A percentile compares a stretch with the other conserved stretches of the same genome.
Evolutionary conservation across 2,329 filamentous ascomycete species (phyloP).

Genomic region (Nemania sp.): DNA sequence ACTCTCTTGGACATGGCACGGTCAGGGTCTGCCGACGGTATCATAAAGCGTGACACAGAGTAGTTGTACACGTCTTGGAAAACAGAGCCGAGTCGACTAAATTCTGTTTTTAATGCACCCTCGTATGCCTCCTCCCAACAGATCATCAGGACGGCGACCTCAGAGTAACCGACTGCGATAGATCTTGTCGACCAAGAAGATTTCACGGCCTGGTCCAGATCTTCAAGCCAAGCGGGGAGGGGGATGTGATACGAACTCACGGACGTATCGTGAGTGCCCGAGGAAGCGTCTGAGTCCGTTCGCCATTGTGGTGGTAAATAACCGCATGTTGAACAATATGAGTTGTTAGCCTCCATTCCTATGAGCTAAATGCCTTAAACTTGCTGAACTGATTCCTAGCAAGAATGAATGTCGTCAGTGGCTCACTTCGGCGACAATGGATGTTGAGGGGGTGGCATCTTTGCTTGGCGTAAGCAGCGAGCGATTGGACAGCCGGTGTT

Average conservation of each 20-base stretch:
- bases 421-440: too few relatives aligned
- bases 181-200: neutral
- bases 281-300: neutral
- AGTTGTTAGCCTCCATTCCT: too few relatives aligned
- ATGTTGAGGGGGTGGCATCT: too few relatives aligned
- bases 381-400: too few relatives aligned
- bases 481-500: too few relatives aligned
- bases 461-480: too few relatives aligned
- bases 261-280: neutral
- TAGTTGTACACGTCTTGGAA: neutral
- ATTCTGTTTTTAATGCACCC: neutral
- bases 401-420: too few relatives aligned
- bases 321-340: too few relatives aligned
- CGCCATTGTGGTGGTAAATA: too few relatives aligned
- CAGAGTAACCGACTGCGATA: neutral
- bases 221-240: neutral
- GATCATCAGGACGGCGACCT: constrained; percentile 6
- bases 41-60: neutral
- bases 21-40: neutral
- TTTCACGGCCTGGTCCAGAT: neutral
- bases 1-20: neutral
- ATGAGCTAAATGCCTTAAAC: too few relatives aligned
- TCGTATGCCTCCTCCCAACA: constrained; percentile 3
- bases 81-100: neutral
- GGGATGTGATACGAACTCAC: neutral